Evolutionary conservation across 2,329 filamentous ascomycete species (phyloP).

Genomic region (Fusarium lateritium): DNA sequence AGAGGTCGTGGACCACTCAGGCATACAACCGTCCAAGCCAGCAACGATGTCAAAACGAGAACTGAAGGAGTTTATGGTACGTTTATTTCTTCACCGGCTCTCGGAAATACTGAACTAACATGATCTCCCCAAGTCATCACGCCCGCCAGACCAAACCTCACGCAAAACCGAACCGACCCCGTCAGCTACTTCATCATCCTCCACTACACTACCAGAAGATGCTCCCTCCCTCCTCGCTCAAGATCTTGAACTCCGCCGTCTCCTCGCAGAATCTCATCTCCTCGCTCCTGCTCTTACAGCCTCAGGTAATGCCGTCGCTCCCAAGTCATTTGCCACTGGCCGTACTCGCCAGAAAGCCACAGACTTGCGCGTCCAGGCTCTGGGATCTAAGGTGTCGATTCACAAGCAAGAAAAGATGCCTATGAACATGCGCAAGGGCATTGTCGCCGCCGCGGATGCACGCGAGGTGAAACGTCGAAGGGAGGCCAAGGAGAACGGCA

Average conservation of each 20-base stretch:
- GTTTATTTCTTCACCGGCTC: not conserved
- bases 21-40: constrained; percentile 55
- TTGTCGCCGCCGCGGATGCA: constrained; percentile 74
- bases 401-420: constrained; percentile 90
- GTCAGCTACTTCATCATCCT: constrained; percentile 47
- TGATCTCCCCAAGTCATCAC: constrained; percentile 59
- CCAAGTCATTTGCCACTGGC: constrained; percentile 68
- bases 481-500: constrained; percentile 91
- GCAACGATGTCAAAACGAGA: constrained; percentile 75
- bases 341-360: constrained; percentile 84
- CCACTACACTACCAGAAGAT: constrained; percentile 66
- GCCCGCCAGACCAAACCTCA: constrained; percentile 59
- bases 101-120: constrained; percentile 9
- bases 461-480: constrained; percentile 79
- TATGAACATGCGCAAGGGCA: constrained; percentile 88
- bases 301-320: constrained; percentile 55
- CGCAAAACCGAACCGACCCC: constrained; percentile 35
- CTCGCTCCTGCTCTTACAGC: constrained; percentile 68
- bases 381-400: constrained; percentile 84
- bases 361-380: constrained; percentile 84
- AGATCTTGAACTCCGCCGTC: constrained; percentile 90
- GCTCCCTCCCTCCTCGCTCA: constrained; percentile 83
- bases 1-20: constrained; percentile 75
- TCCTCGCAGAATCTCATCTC: constrained; percentile 93
- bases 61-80: constrained; percentile 83